These are phyloP conservation scores for Aspergillus caelatus DNA, from an alignment of 2,329 filamentous ascomycete species.

Conservation along the genomic window DNA sequence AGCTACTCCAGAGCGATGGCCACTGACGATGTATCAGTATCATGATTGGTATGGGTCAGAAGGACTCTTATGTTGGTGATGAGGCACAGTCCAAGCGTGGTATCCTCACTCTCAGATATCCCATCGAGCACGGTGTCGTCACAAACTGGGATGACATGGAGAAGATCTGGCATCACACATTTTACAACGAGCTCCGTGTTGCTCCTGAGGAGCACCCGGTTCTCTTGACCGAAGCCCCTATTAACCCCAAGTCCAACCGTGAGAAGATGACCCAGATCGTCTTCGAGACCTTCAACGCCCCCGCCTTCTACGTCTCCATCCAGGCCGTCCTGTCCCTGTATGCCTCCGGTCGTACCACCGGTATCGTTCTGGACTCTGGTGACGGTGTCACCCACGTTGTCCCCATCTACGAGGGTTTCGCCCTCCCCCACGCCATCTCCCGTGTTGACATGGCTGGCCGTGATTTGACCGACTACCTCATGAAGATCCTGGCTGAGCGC, in stretches of 20 bases:
- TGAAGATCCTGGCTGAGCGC: conserved; percentile 99
- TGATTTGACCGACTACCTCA: conserved; percentile 99
- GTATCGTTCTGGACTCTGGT: conserved; percentile 99
- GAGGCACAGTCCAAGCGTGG: conserved; percentile 99
- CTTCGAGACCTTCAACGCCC: conserved; percentile 99
- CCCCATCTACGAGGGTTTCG: conserved; percentile 99
- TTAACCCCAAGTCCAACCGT: conserved; percentile 99
- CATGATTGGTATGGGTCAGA: conserved; percentile 99
- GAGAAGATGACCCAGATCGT: conserved; percentile 99
- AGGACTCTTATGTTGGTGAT: conserved; percentile 99
- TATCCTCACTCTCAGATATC: conserved; percentile 99
- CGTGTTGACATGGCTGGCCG: conserved; percentile 99
- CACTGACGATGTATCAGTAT: conserved; percentile 67
- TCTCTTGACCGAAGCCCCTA: conserved; percentile 97
- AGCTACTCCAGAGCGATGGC: not conserved
- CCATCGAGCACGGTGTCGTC: conserved; percentile 99
- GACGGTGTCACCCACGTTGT: conserved; percentile 99
- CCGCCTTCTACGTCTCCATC: conserved; percentile 99
- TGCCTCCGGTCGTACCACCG: conserved; percentile 99
- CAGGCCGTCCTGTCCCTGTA: conserved; percentile 99
- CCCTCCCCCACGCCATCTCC: conserved; percentile 98
- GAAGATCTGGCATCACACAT: conserved; percentile 99
- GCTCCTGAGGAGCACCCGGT: conserved; percentile 99
- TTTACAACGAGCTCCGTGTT: conserved; percentile 99
- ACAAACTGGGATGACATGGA: conserved; percentile 99